A percentile compares a stretch with the other conserved stretches of the same genome.
These are phyloP conservation scores for Pistacia vera DNA, from an alignment of 345 rosid genomes.

Conservation along the genomic window DNA sequence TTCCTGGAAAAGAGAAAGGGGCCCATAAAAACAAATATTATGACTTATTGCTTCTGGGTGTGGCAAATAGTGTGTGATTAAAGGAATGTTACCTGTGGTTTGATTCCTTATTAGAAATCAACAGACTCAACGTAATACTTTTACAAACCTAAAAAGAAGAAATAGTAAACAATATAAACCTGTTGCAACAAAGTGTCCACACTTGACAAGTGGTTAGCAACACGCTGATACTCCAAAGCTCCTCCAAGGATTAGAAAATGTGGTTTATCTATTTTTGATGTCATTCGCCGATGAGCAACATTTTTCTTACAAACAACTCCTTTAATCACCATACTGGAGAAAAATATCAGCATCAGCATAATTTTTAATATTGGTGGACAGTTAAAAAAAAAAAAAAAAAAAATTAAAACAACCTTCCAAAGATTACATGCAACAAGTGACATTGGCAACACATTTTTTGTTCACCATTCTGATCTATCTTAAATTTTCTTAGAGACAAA, in stretches of 20 bases:
- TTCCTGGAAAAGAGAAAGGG: conserved; percentile 59
- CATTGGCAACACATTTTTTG: conserved; percentile 2
- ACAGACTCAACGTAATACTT: conserved; percentile 16
- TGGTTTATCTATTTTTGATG: conserved; percentile 79
- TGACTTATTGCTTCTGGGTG: not conserved
- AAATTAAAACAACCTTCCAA: conserved; percentile 9
- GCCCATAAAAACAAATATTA: conserved; percentile 20
- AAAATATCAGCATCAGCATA: conserved; percentile 39
- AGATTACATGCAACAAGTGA: conserved; percentile 8
- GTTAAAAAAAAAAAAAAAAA: conserved; percentile 5
- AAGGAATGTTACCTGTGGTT: conserved; percentile 17
- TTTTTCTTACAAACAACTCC: conserved; percentile 98
- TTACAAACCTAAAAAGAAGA: conserved; percentile 22
- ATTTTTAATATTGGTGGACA: conserved; percentile 18
- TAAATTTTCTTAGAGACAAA: conserved; percentile 8
- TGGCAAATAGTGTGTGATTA: conserved; percentile 1
- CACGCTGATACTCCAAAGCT: conserved; percentile 95
- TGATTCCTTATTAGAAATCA: conserved; percentile 4
- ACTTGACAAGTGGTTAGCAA: conserved; percentile 82
- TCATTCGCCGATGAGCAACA: conserved; percentile 96
- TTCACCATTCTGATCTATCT: conserved; percentile 13
- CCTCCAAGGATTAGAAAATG: conserved; percentile 87
- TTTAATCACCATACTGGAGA: conserved; percentile 74
- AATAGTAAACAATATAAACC: conserved; percentile 47
- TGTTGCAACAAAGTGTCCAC: conserved; percentile 90